phyloP scores from a whole-genome alignment of 2,329 filamentous ascomycete species.

The Colletotrichum kahawae region DNA sequence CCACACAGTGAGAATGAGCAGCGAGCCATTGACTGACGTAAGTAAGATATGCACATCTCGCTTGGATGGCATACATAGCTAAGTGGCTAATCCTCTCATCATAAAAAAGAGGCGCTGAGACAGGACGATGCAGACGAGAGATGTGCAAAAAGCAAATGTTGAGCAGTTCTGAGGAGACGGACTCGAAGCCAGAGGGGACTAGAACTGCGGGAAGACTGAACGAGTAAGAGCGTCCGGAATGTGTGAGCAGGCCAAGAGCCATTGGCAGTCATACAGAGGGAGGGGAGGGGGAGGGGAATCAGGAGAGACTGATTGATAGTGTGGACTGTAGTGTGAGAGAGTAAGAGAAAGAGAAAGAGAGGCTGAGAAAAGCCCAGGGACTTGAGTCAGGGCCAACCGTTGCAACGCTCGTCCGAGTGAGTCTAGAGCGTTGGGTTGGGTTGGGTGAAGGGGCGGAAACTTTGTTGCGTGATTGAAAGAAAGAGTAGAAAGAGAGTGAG shows the following conservation, averaged over 20 bases:
- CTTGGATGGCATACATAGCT: conserved; percentile 5
- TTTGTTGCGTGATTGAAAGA: background rate
- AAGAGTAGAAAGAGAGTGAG: background rate
- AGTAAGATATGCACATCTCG: conserved; percentile 12
- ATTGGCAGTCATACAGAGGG: background rate
- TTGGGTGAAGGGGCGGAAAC: background rate
- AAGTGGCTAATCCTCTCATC: background rate
- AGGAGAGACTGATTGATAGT: background rate
- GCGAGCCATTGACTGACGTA: conserved; percentile 7
- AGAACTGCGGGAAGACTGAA: conserved; percentile 19
- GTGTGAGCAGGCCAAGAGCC: background rate
- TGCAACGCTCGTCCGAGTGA: background rate
- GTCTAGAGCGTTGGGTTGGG: background rate
- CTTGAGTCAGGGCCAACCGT: background rate
- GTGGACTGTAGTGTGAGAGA: background rate
- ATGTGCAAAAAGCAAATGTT: conserved; percentile 20
- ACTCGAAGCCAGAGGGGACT: background rate
- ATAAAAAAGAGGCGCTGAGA: conserved; percentile 18
- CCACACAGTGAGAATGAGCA: background rate
- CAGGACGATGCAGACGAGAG: conserved; percentile 20
- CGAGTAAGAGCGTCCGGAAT: conserved; percentile 5
- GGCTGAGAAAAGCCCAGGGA: background rate
- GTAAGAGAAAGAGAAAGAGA: background rate
- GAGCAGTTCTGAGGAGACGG: conserved; percentile 10
- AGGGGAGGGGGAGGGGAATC: background rate